Conservation (phyloP, 2,329 filamentous ascomycete genomes). For the Verticillium zaregamsianum region DNA sequence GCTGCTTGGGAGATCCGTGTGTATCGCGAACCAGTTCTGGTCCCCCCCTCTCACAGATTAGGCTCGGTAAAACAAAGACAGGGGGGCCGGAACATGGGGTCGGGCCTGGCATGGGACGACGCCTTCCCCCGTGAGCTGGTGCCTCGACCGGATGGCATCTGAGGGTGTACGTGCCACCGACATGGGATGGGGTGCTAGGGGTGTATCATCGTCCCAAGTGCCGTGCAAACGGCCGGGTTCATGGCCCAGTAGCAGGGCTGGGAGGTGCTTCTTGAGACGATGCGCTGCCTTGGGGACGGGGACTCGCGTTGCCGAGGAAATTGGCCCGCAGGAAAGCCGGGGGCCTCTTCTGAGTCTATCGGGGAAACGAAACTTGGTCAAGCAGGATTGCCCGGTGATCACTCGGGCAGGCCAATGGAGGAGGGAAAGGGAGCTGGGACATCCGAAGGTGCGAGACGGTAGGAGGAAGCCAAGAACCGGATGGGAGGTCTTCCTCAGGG, state of each 20-base stretch:
- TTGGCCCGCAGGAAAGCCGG: background rate
- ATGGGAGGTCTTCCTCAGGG: background rate
- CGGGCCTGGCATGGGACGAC: background rate
- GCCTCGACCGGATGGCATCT: background rate
- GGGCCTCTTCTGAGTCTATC: background rate
- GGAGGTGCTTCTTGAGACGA: background rate
- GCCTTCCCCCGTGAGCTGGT: background rate
- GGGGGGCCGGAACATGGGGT: background rate
- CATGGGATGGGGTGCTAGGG: background rate
- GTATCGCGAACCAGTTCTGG: background rate
- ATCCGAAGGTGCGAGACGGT: background rate
- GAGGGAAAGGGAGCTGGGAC: background rate
- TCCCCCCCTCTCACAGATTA: background rate
- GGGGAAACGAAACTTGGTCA: background rate
- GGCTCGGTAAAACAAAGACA: background rate
- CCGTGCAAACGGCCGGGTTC: background rate
- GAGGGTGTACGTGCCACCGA: background rate
- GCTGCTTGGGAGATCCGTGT: background rate
- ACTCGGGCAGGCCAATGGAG: background rate
- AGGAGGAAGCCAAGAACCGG: background rate
- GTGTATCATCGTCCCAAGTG: background rate
- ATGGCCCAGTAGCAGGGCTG: background rate
- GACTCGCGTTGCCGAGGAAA: background rate
- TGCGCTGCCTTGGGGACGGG: background rate
- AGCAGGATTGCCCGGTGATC: background rate